A percentile compares a stretch with the other conserved stretches of the same genome.
phyloP scores from a whole-genome alignment of 495 filamentous ascomycete species.

The Sabuloglossum arenarium region DNA sequence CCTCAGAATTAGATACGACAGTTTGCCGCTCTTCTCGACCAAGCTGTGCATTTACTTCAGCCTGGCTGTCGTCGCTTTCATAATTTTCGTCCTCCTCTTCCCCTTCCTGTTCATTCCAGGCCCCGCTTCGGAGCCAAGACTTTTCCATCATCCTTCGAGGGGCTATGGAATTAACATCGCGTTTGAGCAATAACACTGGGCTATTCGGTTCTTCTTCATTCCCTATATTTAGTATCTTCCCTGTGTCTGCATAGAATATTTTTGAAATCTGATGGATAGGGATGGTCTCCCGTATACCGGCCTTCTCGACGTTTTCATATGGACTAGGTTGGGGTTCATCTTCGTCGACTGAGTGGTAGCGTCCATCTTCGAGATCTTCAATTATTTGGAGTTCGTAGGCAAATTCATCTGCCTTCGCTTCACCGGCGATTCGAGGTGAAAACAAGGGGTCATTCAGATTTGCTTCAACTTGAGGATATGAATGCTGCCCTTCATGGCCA shows the following conservation, averaged over 20 bases:
- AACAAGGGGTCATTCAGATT: constrained; percentile 1
- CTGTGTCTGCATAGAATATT: constrained; percentile 94
- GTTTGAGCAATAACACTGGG: constrained; percentile 70
- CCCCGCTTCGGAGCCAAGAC: neutral
- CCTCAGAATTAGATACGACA: neutral
- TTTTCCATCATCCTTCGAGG: constrained; percentile 45
- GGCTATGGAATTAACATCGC: constrained; percentile 55
- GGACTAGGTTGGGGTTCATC: constrained; percentile 31
- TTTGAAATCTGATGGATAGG: constrained; percentile 86
- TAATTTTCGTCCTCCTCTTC: constrained; percentile 15
- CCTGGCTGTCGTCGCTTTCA: constrained; percentile 19
- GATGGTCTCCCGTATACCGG: constrained; percentile 66
- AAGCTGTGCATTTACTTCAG: constrained; percentile 49
- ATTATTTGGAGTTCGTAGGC: constrained; percentile 76
- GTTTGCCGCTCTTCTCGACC: constrained; percentile 17
- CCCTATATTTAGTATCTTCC: constrained; percentile 80
- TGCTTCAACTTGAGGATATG: neutral
- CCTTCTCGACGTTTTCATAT: constrained; percentile 48
- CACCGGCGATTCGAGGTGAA: constrained; percentile 22
- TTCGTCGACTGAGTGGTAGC: constrained; percentile 67
- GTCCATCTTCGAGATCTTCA: constrained; percentile 83
- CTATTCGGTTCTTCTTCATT: constrained; percentile 59
- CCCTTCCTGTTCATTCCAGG: constrained; percentile 14
- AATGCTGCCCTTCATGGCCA: neutral
- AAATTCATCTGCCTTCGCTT: constrained; percentile 44